These are phyloP conservation scores for Xylaria cubensis DNA, from an alignment of 495 filamentous ascomycete species.

Conservation along the genomic window DNA sequence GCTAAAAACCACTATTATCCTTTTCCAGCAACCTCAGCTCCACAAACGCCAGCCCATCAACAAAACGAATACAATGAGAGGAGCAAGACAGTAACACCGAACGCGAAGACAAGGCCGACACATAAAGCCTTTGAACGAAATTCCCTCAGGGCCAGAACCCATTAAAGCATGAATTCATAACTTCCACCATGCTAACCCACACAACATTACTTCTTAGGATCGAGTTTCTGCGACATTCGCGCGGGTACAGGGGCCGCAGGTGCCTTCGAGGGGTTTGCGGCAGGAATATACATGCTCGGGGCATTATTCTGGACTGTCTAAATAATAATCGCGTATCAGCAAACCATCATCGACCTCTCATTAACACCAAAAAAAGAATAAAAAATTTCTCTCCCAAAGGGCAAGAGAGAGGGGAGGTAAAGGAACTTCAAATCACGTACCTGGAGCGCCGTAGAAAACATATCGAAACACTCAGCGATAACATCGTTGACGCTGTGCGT, in stretches of 20 bases:
- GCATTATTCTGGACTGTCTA: constrained; percentile 51
- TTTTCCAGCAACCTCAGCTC: background rate
- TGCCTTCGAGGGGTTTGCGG: background rate
- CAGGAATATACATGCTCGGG: constrained; percentile 45
- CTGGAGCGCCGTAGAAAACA: constrained; percentile 46
- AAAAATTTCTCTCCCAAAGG: background rate
- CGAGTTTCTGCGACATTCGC: background rate
- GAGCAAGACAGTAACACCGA: background rate
- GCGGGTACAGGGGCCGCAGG: background rate
- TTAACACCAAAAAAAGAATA: background rate
- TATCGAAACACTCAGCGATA: constrained; percentile 47
- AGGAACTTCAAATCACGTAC: background rate
- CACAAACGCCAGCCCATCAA: background rate
- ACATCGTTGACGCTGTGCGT: constrained; percentile 48
- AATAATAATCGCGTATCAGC: background rate
- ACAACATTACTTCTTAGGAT: background rate
- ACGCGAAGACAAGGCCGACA: background rate
- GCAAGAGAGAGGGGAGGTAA: background rate
- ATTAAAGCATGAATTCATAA: background rate
- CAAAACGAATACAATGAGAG: background rate
- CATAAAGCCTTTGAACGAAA: background rate
- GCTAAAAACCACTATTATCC: background rate
- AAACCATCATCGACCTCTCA: background rate
- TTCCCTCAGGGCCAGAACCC: background rate
- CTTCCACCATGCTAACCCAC: background rate